A percentile compares a stretch with the other conserved stretches of the same genome.
Evolutionary conservation across 1,284 basidiomycete genomes (phyloP).

Genomic region (Cryptococcus hybrid): DNA sequence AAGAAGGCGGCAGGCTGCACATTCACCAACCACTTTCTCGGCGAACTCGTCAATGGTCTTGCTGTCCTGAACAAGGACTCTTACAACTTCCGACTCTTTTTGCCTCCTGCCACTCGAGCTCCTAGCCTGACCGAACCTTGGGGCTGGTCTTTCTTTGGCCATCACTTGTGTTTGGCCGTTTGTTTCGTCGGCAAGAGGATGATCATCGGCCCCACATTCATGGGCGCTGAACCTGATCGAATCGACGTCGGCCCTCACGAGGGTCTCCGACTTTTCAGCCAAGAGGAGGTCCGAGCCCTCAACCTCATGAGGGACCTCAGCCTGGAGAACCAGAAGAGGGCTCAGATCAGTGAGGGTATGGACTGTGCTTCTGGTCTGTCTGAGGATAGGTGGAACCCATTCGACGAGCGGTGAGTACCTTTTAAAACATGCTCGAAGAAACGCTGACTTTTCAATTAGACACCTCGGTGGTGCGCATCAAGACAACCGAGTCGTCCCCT

Average conservation of each 20-base stretch:
- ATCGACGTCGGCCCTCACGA: conserved; percentile 41
- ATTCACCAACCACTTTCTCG: conserved; percentile 45
- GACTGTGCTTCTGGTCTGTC: conserved; percentile 23
- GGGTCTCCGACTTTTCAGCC: conserved; percentile 37
- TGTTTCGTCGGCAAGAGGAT: conserved; percentile 40
- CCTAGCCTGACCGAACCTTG: conserved; percentile 32
- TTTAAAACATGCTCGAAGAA: too few species aligned
- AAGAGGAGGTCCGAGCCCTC: conserved; percentile 38
- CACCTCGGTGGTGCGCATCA: background rate
- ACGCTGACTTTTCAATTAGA: too few species aligned
- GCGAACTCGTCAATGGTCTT: conserved; percentile 40
- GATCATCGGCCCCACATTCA: conserved; percentile 44
- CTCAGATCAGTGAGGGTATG: conserved; percentile 37
- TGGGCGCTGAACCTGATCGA: conserved; percentile 47
- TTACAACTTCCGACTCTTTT: conserved; percentile 46
- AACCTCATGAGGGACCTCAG: conserved; percentile 38
- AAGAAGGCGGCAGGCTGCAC: conserved; percentile 38
- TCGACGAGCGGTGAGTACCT: conserved; percentile 32
- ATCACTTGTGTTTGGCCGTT: conserved; percentile 45
- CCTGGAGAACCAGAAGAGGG: conserved; percentile 32
- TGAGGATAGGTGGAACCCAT: conserved; percentile 46
- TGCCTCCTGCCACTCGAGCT: conserved; percentile 2
- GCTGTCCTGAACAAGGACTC: conserved; percentile 40
- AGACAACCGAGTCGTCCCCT: conserved; percentile 43
- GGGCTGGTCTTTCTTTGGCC: conserved; percentile 46